These are phyloP conservation scores for Linum trigynum DNA, from an alignment of 345 rosid species.

Conservation along the genomic window DNA sequence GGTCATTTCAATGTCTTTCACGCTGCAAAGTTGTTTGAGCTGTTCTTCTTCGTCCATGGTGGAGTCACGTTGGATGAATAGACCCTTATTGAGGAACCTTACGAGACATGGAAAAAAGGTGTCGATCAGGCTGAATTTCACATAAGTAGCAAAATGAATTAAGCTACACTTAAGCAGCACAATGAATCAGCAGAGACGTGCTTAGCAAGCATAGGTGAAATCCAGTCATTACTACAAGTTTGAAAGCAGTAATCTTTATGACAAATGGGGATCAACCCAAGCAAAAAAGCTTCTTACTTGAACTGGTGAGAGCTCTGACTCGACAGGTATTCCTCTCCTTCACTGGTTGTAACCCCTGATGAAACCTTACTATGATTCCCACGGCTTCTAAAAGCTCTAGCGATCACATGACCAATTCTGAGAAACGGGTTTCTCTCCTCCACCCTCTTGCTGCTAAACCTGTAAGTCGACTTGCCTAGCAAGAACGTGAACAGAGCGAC, in stretches of 20 bases:
- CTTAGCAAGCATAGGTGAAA: too few relatives aligned
- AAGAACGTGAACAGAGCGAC: constrained; percentile 3
- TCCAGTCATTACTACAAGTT: too few relatives aligned
- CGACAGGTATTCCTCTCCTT: background rate
- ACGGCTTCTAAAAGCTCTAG: constrained; percentile 1
- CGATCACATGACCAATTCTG: constrained; percentile 1
- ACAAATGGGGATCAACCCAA: too few relatives aligned
- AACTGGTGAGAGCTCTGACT: constrained; percentile 5
- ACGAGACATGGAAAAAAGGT: background rate
- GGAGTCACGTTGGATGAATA: constrained; percentile 4
- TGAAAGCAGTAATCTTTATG: too few relatives aligned
- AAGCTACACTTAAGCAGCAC: too few relatives aligned
- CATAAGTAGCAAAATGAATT: background rate
- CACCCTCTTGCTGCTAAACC: background rate
- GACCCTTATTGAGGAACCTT: constrained; percentile 9
- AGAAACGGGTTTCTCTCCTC: constrained; percentile 8
- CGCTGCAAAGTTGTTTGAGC: background rate
- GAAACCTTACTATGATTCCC: background rate
- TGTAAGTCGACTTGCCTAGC: constrained; percentile 12
- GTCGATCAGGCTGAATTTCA: too few relatives aligned
- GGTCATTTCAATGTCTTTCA: constrained; percentile 8
- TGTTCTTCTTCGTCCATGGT: background rate
- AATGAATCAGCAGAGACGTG: too few relatives aligned
- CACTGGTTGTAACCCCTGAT: background rate
- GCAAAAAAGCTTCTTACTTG: constrained; percentile 1